phyloP scores from a whole-genome alignment of 2,329 filamentous ascomycete species.

The Triangularia verruculosa region DNA sequence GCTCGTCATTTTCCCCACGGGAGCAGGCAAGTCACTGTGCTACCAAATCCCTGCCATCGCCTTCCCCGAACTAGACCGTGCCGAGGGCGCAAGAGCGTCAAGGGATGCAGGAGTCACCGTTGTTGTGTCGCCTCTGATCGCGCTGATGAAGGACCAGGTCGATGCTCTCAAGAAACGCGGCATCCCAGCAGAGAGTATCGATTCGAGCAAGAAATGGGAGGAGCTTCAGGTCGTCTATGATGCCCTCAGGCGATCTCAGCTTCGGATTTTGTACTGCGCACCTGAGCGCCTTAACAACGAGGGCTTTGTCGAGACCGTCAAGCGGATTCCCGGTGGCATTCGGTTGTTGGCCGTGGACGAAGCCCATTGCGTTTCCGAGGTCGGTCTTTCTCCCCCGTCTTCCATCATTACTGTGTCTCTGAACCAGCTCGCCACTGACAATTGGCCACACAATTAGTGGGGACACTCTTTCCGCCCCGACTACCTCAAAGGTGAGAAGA shows the following conservation, averaged over 20 bases:
- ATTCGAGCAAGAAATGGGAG: slow-evolving; percentile 53
- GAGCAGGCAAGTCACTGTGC: slow-evolving; percentile 49
- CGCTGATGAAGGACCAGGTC: slow-evolving; percentile 60
- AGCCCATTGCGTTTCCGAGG: slow-evolving; percentile 32
- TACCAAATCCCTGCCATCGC: slow-evolving; percentile 50
- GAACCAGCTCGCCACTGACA: background rate
- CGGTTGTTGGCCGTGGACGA: slow-evolving; percentile 57
- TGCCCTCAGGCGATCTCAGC: slow-evolving; percentile 41
- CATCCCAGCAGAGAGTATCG: slow-evolving; percentile 52
- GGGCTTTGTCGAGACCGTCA: slow-evolving; percentile 55
- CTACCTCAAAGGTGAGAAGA: slow-evolving; percentile 44
- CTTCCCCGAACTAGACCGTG: slow-evolving; percentile 42
- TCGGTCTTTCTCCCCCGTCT: background rate
- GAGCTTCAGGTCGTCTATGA: slow-evolving; percentile 40
- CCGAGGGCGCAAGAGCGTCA: slow-evolving; percentile 27
- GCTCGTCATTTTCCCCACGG: slow-evolving; percentile 46
- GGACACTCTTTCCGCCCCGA: slow-evolving; percentile 50
- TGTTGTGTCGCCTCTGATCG: slow-evolving; percentile 55
- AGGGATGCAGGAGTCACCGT: slow-evolving; percentile 50
- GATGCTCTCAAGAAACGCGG: slow-evolving; percentile 49
- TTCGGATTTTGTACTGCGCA: slow-evolving; percentile 57
- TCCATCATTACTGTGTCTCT: background rate
- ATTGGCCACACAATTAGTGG: slow-evolving; percentile 34
- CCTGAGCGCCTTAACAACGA: slow-evolving; percentile 62
- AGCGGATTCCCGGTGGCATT: slow-evolving; percentile 51